Evolutionary conservation across 2,329 filamentous ascomycete species (phyloP), one percentile per base, ranked within the genome.

Genomic region (Aspergillus fructus): DNA sequence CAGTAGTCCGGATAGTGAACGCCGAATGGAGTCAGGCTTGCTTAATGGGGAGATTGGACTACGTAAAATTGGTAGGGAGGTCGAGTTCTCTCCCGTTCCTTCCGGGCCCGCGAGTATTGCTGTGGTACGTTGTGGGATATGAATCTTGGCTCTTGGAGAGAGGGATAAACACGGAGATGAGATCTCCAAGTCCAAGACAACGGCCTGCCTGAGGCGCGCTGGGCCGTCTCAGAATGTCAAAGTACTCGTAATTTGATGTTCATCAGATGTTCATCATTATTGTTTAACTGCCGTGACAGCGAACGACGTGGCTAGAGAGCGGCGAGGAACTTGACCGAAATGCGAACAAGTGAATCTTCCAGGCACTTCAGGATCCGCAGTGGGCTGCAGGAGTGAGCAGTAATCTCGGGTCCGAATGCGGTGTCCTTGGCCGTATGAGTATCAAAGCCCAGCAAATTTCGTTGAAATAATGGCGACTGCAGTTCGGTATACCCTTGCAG

Each of bases 281-380:
- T 24, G 12, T 19, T 43, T 9, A 23, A 30, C 15, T 9, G 27
- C 13, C 19, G 34, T 11, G 23, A 19, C 21, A 40, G 27, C 39
- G 37, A 47, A 47, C 19, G 40, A 11, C 7, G 19, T 19, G n/a
- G 42, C 21, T 24, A 23, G 39, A 37, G 27, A 53, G 41, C 33
- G 41, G 27, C n/a, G 27, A 45, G 46, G 23, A 48, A 47, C 33
- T 8, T 27, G 30, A 43, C 51, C 19, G 33, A 21, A 34, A 21
- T 48, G 21, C 45, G 45, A 45, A 40, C 33, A 45, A 34, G 17
- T 37, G 39, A 45, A 17, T 24, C 17, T 43, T 53, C 30, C 27
- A 53, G 40, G 50, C 34, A 51, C 46, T 56, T 43, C 41, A 52
- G 60, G 65, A 59, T 67, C 65, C 64, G 62, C 65, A 56, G 65